These are phyloP conservation scores for Papiliotrema flavescens DNA, from an alignment of 1,284 basidiomycete genomes.

Conservation along the genomic window DNA sequence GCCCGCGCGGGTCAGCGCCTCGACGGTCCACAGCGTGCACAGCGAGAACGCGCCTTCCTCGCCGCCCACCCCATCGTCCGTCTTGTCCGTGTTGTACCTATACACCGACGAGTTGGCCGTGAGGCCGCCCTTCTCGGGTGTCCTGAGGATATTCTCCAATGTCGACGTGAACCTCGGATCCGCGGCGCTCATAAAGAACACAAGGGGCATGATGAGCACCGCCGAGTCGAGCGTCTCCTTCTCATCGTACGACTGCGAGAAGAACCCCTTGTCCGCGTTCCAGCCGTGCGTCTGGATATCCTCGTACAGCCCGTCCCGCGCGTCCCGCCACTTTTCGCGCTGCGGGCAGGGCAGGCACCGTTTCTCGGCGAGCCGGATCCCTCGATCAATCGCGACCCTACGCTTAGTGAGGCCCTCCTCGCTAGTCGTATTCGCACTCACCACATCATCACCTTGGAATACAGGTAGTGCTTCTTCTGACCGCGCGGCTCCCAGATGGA, in stretches of 20 bases:
- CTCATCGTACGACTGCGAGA: conserved; percentile 51
- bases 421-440: conserved; percentile 39
- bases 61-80: conserved; percentile 87
- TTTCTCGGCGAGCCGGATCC: conserved; percentile 84
- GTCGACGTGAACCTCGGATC: conserved; percentile 84
- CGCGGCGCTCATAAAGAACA: conserved; percentile 77
- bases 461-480: conserved; percentile 76
- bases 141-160: conserved; percentile 71
- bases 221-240: conserved; percentile 51
- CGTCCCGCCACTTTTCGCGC: conserved; percentile 62
- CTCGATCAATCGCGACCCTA: conserved; percentile 88
- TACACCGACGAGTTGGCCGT: conserved; percentile 63
- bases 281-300: conserved; percentile 61
- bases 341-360: conserved; percentile 57
- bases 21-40: conserved; percentile 62
- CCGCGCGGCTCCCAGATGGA: conserved; percentile 82
- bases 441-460: conserved; percentile 92
- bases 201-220: conserved; percentile 44
- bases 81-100: conserved; percentile 68
- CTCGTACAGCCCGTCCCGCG: conserved; percentile 77
- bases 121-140: conserved; percentile 80
- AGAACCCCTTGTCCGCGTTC: conserved; percentile 47
- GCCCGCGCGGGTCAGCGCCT: conserved; percentile 79
- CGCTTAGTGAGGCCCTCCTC: no score
- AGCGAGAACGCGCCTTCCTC: conserved; percentile 68